These are phyloP conservation scores for Chamaenerion angustifolium DNA, from an alignment of 345 rosid genomes.

Conservation along the genomic window DNA sequence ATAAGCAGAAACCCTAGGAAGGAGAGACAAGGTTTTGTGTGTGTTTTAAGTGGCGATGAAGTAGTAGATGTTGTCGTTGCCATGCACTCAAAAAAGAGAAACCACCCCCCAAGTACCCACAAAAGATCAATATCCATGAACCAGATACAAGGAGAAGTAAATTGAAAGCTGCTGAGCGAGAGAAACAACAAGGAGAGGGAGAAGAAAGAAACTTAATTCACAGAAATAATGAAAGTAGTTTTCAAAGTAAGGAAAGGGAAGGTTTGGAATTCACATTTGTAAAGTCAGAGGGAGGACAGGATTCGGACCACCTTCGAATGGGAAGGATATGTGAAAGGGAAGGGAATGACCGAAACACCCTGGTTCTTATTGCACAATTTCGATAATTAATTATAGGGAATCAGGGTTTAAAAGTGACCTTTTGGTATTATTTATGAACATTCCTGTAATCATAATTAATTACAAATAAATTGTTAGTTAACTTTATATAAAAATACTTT, in stretches of 20 bases:
- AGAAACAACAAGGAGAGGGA: neutral
- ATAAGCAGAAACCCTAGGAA: slow-evolving; percentile 27
- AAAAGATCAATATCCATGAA: slow-evolving; percentile 98
- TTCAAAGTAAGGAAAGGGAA: neutral
- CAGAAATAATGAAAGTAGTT: too few species aligned
- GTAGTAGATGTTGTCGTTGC: slow-evolving; percentile 34
- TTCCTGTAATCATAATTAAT: too few species aligned
- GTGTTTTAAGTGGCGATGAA: too few species aligned
- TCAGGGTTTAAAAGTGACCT: too few species aligned
- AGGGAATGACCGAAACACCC: slow-evolving; percentile 27
- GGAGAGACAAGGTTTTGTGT: slow-evolving; percentile 16
- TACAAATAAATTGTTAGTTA: too few species aligned
- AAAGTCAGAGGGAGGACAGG: too few species aligned
- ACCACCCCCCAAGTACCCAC: slow-evolving; percentile 87
- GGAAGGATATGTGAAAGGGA: slow-evolving; percentile 16
- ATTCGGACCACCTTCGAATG: neutral
- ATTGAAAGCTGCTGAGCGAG: slow-evolving; percentile 6
- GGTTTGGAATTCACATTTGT: slow-evolving; percentile 27
- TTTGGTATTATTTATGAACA: too few species aligned
- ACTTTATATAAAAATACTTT: too few species aligned
- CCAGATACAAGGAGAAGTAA: slow-evolving; percentile 42
- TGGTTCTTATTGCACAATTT: slow-evolving; percentile 2
- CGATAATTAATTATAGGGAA: too few species aligned
- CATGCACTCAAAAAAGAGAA: slow-evolving; percentile 53
- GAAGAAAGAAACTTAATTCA: too few species aligned